Base-by-base conservation (phyloP, 352 stramenopile species). In the Phytophthora citricola region DNA sequence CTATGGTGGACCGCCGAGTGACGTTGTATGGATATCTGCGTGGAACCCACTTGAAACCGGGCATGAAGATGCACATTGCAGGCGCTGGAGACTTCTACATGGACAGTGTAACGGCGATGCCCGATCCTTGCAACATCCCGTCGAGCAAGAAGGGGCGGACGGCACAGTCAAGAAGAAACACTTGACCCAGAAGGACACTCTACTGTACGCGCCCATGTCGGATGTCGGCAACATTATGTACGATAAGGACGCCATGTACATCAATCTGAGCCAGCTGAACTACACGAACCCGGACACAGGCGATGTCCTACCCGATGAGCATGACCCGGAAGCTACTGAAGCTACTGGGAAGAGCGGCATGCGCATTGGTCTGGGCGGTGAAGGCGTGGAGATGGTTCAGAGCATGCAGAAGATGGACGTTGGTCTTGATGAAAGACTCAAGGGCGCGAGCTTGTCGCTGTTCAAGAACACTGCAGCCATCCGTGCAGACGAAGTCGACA, bases 181-280 rank as follows among this genome's bases (percentile, higher is more conserved):
- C 62, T 67, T 97, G 71, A 95, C 85, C 5, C 80, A 96, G 65
- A 99, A 99, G 75, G 97, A 99, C 66, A 96, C 89, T 17, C 78
- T 99, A 43, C 71, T 93, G 38, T 93, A 93, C 60, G 85, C 85
- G 11, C 85, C 85, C 1, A 93, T 93, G 85, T 92, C 85, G 39
- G 98, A 99, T 71, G 95, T 99, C 2, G 98, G 98, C 63, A 97
- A 94, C 62, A 98, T 99, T 52, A 92, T 95, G 63, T 99, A 98
- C 62, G 98, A 99, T 75, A 99, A 99, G 76, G 98, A 99, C 66
- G 98, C 97, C 29, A 97, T 99, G 73, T 99, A 99, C 85, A 99
- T 99, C 75, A 98, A 99, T 66, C 86, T 99, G 66, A 89, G 81
- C 27, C 82, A 91, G 49, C 70, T 95, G 20, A 98, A 98, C 66